Base-by-base conservation (phyloP, 345 rosid genomes). In the Bruguiera gymnorhiza region DNA sequence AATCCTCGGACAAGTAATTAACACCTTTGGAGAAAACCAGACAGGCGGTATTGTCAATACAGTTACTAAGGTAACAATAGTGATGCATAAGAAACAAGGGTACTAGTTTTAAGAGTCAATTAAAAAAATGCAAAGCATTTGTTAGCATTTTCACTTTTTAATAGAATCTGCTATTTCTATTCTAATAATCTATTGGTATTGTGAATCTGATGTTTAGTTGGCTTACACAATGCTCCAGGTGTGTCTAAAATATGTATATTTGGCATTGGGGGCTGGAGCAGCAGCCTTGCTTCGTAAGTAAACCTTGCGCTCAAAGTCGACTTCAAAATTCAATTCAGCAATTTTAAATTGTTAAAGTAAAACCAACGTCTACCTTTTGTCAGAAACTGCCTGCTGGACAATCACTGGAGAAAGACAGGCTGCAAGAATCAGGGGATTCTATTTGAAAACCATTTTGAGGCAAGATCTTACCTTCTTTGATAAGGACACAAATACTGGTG, bases 351-450 rank as follows among this genome's bases (percentile, higher is more conserved):
- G 59, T n/a, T 16, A 24, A 36, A 30, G 13, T 20, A 31, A 57
- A 39, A 18, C 32, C 3, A n/a, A 37, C 8, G 8, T 67, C 52
- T 60, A 53, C 52, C 32, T 57, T 52, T 43, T 63, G 53, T 24
- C 68, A 80, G 86, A 83, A 80, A 73, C 80, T 9, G 64, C 78
- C 48, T 83, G 86, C 61, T 83, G 86, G 86, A 83, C 75, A 74
- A 71, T 77, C 62, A 83, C 86, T 27, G 86, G 86, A 39, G 86
- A 83, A 68, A 76, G 86, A 69, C 86, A 83, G 52, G 83, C 86
- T 3, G 73, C 86, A 2, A 72, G 78, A 51, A 83, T 83, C 27
- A 71, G 86, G 69, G 61, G 74, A 31, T 50, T 69, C 55, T 83
- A 83, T 68, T 65, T 83, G 64, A 74, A 69, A 61, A 72, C 86